phyloP scores from a whole-genome alignment of 129 eudicot species.

The Scalesia atractyloides region DNA sequence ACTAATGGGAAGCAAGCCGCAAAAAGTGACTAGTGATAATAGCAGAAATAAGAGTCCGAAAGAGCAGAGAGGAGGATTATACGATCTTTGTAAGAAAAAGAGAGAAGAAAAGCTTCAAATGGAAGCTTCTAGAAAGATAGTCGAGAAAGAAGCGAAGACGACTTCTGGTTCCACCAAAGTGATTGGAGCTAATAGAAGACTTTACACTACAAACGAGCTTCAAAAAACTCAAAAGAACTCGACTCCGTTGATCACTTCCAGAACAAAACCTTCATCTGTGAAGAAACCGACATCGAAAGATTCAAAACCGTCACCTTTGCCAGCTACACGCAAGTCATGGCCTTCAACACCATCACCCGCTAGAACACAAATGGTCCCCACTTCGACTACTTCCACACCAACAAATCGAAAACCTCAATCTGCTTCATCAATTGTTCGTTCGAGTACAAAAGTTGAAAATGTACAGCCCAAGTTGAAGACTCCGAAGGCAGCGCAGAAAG shows the following conservation, averaged over 20 bases:
- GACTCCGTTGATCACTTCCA: conserved; percentile 40
- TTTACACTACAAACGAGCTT: conserved; percentile 36
- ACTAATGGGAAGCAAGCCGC: conserved; percentile 70
- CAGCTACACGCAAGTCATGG: conserved; percentile 86
- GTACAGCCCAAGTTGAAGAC: conserved; percentile 41
- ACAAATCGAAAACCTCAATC: conserved; percentile 64
- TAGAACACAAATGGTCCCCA: conserved; percentile 42
- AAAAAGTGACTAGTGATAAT: conserved; percentile 30
- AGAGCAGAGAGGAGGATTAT: conserved; percentile 60
- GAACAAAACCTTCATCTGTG: conserved; percentile 49
- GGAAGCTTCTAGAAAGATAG: conserved; percentile 51
- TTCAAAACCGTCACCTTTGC: conserved; percentile 53
- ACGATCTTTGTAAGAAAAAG: conserved; percentile 67
- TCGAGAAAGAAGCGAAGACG: conserved; percentile 62
- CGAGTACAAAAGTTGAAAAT: conserved; percentile 59
- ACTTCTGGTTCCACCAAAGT: conserved; percentile 33
- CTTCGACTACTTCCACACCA: conserved; percentile 46
- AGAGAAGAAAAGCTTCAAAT: conserved; percentile 64
- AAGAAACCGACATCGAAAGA: conserved; percentile 43
- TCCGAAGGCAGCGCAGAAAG: conserved; percentile 45
- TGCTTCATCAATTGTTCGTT: conserved; percentile 43
- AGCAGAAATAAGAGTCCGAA: conserved; percentile 42
- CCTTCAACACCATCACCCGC: conserved; percentile 72
- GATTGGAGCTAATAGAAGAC: conserved; percentile 44
- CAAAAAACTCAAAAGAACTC: conserved; percentile 46